Evolutionary conservation across 192 early-diverging fungal species (phyloP).

Genomic region (Linderina pennispora): DNA sequence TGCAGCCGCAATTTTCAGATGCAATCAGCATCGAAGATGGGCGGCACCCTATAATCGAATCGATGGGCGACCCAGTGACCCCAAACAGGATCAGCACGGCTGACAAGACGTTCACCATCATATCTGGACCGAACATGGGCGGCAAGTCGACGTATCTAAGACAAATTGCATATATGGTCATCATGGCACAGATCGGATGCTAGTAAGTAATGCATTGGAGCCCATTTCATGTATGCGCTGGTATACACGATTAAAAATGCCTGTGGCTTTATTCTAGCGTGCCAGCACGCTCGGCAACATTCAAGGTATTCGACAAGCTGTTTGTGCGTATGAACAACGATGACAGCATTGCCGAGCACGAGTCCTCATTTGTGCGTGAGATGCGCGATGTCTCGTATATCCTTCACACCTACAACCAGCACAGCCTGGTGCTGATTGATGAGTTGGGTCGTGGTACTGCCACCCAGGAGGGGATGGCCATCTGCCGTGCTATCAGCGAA

Average conservation of each 20-base stretch:
- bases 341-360: slow-evolving; percentile 50
- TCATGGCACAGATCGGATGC: slow-evolving; percentile 84
- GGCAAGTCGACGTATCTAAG: slow-evolving; percentile 85
- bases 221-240: too few species aligned
- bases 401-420: slow-evolving; percentile 60
- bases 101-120: slow-evolving; percentile 60
- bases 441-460: slow-evolving; percentile 72
- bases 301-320: slow-evolving; percentile 66
- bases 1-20: slow-evolving; percentile 69
- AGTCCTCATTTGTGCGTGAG: slow-evolving; percentile 80
- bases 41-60: slow-evolving; percentile 71
- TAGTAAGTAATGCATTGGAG: slow-evolving; percentile 46
- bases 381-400: slow-evolving; percentile 85
- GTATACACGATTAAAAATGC: too few species aligned
- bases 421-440: slow-evolving; percentile 80
- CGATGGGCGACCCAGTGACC: slow-evolving; percentile 48
- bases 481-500: slow-evolving; percentile 70
- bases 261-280: slow-evolving; percentile 42
- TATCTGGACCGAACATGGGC: slow-evolving; percentile 91
- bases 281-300: slow-evolving; percentile 70
- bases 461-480: slow-evolving; percentile 56
- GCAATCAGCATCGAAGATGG: slow-evolving; percentile 69
- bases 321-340: slow-evolving; percentile 76
- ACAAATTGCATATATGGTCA: slow-evolving; percentile 66
- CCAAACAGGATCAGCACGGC: slow-evolving; percentile 66